These are phyloP conservation scores for Apiospora aurea DNA, from an alignment of 2,329 filamentous ascomycete species.

Conservation along the genomic window DNA sequence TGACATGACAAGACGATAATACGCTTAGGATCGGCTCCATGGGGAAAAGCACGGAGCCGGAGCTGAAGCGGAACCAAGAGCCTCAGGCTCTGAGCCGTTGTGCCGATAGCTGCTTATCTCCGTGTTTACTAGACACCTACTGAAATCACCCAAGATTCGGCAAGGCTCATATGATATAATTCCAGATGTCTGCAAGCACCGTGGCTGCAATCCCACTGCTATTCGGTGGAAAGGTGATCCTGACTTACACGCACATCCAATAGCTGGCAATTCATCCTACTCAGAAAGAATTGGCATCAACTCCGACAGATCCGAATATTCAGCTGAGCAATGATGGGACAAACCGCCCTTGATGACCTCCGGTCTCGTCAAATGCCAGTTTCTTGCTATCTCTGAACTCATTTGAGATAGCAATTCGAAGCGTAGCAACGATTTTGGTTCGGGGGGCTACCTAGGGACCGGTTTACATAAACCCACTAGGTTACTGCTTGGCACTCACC, in stretches of 20 bases:
- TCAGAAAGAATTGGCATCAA: too few relatives aligned
- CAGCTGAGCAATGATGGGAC: too few relatives aligned
- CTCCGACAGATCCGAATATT: too few relatives aligned
- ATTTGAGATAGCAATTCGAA: not conserved
- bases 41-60: not conserved
- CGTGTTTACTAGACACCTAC: too few relatives aligned
- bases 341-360: too few relatives aligned
- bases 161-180: not conserved
- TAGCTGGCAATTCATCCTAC: not conserved
- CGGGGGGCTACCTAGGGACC: too few relatives aligned
- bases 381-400: not conserved
- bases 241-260: not conserved
- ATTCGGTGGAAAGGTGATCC: not conserved
- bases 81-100: not conserved
- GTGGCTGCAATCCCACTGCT: not conserved
- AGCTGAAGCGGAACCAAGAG: slow-evolving; percentile 2
- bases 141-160: too few relatives aligned
- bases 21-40: slow-evolving; percentile 9
- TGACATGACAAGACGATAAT: not conserved
- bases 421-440: not conserved
- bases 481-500: not conserved
- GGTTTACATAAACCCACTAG: not conserved
- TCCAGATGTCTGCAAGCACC: not conserved
- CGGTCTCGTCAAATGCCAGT: not conserved
- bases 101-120: not conserved